phyloP scores from a whole-genome alignment of 2,329 filamentous ascomycete species.

The Atkinsonella texensis region DNA sequence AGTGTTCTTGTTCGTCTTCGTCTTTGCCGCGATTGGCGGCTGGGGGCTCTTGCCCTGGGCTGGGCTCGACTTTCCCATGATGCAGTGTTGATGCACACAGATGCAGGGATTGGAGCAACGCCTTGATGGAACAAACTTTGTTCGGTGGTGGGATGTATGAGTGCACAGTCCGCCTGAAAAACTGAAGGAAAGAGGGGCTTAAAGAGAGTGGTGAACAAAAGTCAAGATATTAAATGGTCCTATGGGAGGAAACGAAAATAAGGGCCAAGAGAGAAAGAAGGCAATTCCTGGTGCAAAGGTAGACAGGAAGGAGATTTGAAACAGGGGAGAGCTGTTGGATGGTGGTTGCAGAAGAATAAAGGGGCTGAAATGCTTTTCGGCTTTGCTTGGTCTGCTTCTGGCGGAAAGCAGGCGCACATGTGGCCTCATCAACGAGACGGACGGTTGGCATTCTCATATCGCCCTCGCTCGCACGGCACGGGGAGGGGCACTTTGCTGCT shows the following conservation, averaged over 20 bases:
- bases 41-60: slow-evolving; percentile 25
- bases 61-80: slow-evolving; percentile 23
- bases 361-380: slow-evolving; percentile 1
- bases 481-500: too few relatives aligned
- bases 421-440: slow-evolving; percentile 3
- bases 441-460: too few relatives aligned
- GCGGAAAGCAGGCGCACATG: slow-evolving; percentile 1
- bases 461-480: too few relatives aligned
- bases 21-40: slow-evolving; percentile 20
- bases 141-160: background rate
- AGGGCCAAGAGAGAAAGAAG: slow-evolving; percentile 7
- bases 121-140: background rate
- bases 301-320: slow-evolving; percentile 2
- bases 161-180: background rate
- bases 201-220: slow-evolving; percentile 13
- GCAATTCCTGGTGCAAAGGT: background rate
- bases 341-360: slow-evolving; percentile 6
- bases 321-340: slow-evolving; percentile 9
- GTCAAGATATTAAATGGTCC: slow-evolving; percentile 3
- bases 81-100: background rate
- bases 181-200: slow-evolving; percentile 3
- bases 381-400: background rate
- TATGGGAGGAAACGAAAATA: slow-evolving; percentile 4
- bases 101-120: background rate
- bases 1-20: slow-evolving; percentile 26